These are phyloP conservation scores for Echeveria elegans DNA, from an alignment of 164 flowering plant species.

Conservation along the genomic window DNA sequence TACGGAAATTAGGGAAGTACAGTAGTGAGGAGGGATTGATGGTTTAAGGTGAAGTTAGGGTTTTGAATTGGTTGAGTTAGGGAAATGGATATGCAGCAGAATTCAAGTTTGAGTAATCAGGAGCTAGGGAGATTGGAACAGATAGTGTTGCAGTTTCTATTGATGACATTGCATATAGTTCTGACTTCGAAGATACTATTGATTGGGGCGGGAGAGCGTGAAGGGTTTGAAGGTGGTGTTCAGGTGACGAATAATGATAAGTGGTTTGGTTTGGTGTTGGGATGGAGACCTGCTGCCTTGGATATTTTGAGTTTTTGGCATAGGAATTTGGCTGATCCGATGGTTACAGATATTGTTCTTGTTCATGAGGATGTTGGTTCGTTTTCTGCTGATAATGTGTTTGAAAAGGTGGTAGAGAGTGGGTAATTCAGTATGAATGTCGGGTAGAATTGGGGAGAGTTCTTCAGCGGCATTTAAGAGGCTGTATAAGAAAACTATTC, in stretches of 20 bases:
- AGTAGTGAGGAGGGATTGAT: no score
- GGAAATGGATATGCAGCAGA: slow-evolving; percentile 39
- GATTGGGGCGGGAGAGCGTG: slow-evolving; percentile 26
- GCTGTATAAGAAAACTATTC: slow-evolving; percentile 66
- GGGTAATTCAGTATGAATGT: slow-evolving; percentile 69
- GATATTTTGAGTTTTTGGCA: slow-evolving; percentile 71
- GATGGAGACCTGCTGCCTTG: slow-evolving; percentile 61
- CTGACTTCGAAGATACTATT: slow-evolving; percentile 72
- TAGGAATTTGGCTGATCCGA: slow-evolving; percentile 60
- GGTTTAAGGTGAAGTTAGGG: no score
- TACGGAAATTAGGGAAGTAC: no score
- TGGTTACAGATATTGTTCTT: slow-evolving; percentile 71
- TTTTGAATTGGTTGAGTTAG: not conserved
- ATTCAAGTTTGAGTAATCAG: slow-evolving; percentile 27
- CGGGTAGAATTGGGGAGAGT: slow-evolving; percentile 23
- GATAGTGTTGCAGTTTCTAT: slow-evolving; percentile 61
- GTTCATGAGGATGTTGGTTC: slow-evolving; percentile 29
- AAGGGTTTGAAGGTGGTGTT: slow-evolving; percentile 16
- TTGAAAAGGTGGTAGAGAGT: slow-evolving; percentile 50
- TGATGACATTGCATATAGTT: slow-evolving; percentile 62
- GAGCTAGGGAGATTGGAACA: slow-evolving; percentile 56
- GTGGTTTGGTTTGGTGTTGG: slow-evolving; percentile 72
- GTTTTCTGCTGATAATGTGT: not conserved
- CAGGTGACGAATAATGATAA: slow-evolving; percentile 58
- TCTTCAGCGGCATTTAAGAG: slow-evolving; percentile 35